Conservation (phyloP, 495 filamentous ascomycete species). For the Astrothelium subdiscretum region DNA sequence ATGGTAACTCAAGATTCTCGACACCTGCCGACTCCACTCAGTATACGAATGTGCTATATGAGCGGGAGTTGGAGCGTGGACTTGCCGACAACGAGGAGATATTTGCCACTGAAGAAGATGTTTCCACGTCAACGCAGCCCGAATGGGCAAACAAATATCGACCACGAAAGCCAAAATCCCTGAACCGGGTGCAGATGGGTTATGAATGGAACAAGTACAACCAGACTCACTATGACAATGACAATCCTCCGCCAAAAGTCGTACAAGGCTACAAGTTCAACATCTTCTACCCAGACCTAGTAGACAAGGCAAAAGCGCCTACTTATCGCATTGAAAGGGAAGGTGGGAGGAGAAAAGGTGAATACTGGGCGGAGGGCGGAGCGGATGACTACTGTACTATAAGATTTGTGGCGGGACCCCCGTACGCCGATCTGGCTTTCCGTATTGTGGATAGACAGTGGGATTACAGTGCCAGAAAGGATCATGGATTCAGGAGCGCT, state of each 20-base stretch:
- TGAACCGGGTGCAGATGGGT: slow-evolving; percentile 97
- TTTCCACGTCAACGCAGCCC: slow-evolving; percentile 48
- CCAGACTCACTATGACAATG: slow-evolving; percentile 98
- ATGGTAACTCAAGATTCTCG: not conserved
- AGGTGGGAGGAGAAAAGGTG: slow-evolving; percentile 72
- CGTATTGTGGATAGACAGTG: slow-evolving; percentile 98
- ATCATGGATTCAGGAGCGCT: slow-evolving; percentile 88
- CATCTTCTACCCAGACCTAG: slow-evolving; percentile 98
- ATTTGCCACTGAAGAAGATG: slow-evolving; percentile 80
- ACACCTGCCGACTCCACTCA: not conserved
- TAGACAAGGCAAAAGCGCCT: slow-evolving; percentile 86
- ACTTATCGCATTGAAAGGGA: slow-evolving; percentile 93
- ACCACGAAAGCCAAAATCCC: slow-evolving; percentile 89
- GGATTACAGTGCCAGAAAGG: slow-evolving; percentile 94
- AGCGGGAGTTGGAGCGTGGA: slow-evolving; percentile 85
- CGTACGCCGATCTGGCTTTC: slow-evolving; percentile 96
- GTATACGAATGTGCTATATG: slow-evolving; percentile 62
- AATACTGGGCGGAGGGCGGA: slow-evolving; percentile 90
- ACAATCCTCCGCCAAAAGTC: slow-evolving; percentile 94
- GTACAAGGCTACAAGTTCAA: slow-evolving; percentile 99
- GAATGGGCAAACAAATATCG: slow-evolving; percentile 86
- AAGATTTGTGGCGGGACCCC: slow-evolving; percentile 87
- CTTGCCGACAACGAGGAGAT: slow-evolving; percentile 93
- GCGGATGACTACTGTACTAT: slow-evolving; percentile 97
- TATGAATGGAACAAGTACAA: slow-evolving; percentile 99